A percentile compares a stretch with the other conserved stretches of the same genome.
phyloP scores from a whole-genome alignment of 2,329 filamentous ascomycete species.

The Ophiostoma perfectum region DNA sequence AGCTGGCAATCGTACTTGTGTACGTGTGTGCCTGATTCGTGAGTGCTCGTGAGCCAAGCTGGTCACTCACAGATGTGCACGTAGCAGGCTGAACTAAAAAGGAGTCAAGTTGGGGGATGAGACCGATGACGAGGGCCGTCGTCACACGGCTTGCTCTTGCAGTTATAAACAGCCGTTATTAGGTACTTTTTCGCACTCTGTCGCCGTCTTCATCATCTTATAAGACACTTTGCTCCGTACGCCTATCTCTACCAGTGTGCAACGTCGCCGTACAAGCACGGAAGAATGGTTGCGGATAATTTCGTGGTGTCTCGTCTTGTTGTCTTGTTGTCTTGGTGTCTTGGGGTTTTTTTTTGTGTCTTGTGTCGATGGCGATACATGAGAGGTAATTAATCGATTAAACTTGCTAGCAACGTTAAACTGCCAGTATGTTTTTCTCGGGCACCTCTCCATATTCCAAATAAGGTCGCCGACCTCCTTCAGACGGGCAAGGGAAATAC shows the following conservation, averaged over 20 bases:
- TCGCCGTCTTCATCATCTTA: not conserved
- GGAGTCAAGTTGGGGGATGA: not conserved
- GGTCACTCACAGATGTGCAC: constrained; percentile 5
- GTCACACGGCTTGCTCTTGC: constrained; percentile 7
- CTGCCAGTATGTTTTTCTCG: not conserved
- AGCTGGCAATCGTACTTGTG: not conserved
- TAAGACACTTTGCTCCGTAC: not conserved
- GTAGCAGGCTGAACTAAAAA: not conserved
- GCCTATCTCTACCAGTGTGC: not conserved
- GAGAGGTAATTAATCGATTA: too few relatives aligned
- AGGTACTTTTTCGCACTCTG: too few relatives aligned
- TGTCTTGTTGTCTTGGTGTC: constrained; percentile 8
- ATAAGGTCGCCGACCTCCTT: constrained; percentile 25
- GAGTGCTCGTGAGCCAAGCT: not conserved
- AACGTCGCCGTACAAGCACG: not conserved
- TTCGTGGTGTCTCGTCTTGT: too few relatives aligned
- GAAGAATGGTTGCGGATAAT: constrained; percentile 2
- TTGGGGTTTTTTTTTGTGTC: not conserved
- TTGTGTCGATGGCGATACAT: too few relatives aligned
- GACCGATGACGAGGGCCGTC: constrained; percentile 12
- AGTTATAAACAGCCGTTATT: not conserved
- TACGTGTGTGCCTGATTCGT: too few relatives aligned
- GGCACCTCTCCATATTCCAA: constrained; percentile 10
- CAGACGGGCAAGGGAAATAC: not conserved
- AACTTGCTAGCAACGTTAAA: too few relatives aligned